Evolutionary conservation across 345 rosid genomes (phyloP), one percentile per base, ranked within the genome.

Genomic region (Eucalyptus decipiens): DNA sequence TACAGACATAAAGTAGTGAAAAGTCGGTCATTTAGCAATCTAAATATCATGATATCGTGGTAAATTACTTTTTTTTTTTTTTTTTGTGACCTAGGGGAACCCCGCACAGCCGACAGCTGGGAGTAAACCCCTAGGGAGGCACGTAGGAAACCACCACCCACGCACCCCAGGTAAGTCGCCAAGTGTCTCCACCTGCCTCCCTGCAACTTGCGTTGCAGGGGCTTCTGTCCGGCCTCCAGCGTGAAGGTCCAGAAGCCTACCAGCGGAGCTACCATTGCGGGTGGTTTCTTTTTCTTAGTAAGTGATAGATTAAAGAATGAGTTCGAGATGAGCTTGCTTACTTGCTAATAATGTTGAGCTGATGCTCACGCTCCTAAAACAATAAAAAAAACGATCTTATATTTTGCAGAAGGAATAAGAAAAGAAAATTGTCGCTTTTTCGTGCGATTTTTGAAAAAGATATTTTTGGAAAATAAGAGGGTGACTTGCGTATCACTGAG

Each of bases 1-100:
- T 76, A 11, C 16, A 23, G 0, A 37, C 1, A 19, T 37, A 21
- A 21, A 19, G 3, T 40, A 2, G 26, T 3, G 4, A 76, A 76
- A 69, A 69, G 10, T 69, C 0, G 8, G 13, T 9, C 3, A 0
- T 17, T 76, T 1, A 21, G 23, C 28, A 3, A 19, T 72, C 4
- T 37, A 24, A 72, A 72, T 19, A 18, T 34, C 14, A 9, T 34
- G 43, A 10, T 5, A 37, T 9, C 28, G 4, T 37, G 26, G 21
- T 72, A 72, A 37, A 19, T 37, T 0, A 37, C 16, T 19, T 37
- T 37, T 15, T 37, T 37, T 72, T 76, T 37, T 37, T 15, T 37
- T 37, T 72, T 76, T 37, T n/a, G n/a, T n/a, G n/a, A n/a, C n/a
- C n/a, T n/a, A n/a, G n/a, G n/a, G n/a, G n/a, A n/a, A n/a, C n/a